Percentiles rank a stretch among this genome's conserved stretches.
phyloP scores from a whole-genome alignment of 2,329 filamentous ascomycete species.

The Cryphonectria nitschkei region DNA sequence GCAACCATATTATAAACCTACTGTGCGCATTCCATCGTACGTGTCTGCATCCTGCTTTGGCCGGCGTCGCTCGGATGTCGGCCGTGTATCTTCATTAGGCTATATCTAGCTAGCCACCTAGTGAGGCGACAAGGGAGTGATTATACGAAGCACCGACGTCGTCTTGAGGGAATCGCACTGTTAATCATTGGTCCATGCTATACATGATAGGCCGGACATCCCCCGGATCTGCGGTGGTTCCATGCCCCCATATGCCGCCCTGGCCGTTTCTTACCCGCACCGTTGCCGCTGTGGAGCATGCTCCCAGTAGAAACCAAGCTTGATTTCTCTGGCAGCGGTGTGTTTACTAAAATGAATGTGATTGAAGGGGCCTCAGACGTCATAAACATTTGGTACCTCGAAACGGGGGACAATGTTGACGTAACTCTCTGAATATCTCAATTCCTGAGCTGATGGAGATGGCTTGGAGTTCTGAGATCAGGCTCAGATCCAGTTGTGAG shows the following conservation, averaged over 20 bases:
- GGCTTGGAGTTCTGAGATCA: too few species aligned
- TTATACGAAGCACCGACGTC: background rate
- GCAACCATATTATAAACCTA: background rate
- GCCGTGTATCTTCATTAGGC: background rate
- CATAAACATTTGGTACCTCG: too few species aligned
- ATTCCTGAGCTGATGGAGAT: too few species aligned
- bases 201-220: background rate
- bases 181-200: background rate
- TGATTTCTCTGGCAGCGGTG: background rate
- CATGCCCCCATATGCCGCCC: background rate
- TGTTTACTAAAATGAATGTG: background rate
- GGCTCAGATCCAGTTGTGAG: too few species aligned
- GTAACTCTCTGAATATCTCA: background rate
- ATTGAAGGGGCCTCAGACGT: too few species aligned
- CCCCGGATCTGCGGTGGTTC: background rate
- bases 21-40: background rate
- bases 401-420: background rate
- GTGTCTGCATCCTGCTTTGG: background rate
- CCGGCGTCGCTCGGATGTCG: background rate
- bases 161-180: background rate
- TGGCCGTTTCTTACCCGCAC: background rate
- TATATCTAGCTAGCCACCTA: background rate
- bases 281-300: background rate
- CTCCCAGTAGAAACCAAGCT: background rate
- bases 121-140: background rate